Evolutionary conservation across 129 eudicot genomes (phyloP).

Genomic region (Flaveria robusta): DNA sequence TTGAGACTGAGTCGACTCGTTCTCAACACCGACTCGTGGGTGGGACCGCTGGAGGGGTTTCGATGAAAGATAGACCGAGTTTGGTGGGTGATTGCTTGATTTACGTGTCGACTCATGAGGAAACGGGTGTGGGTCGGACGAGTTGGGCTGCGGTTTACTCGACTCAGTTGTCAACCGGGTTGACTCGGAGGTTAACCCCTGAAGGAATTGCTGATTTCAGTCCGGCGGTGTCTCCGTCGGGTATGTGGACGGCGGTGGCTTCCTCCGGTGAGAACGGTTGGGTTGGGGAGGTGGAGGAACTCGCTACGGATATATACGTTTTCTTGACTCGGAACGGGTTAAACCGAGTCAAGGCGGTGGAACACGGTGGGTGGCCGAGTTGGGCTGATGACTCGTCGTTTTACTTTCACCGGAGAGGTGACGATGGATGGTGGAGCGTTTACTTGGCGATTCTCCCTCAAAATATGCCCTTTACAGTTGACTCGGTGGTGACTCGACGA

Average conservation of each 20-base stretch:
- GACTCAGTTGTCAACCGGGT: constrained; percentile 58
- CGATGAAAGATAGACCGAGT: constrained; percentile 85
- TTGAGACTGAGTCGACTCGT: constrained; percentile 43
- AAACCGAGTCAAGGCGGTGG: constrained; percentile 70
- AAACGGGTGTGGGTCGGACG: constrained; percentile 64
- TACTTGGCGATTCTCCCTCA: constrained; percentile 47
- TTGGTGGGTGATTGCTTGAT: constrained; percentile 65
- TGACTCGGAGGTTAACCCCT: constrained; percentile 78
- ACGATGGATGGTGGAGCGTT: constrained; percentile 93
- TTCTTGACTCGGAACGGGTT: constrained; percentile 78
- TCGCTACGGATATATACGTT: constrained; percentile 70
- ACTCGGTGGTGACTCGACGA: constrained; percentile 66
- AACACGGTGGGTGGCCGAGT: constrained; percentile 99
- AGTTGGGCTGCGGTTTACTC: constrained; percentile 96
- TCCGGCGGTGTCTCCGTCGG: constrained; percentile 91
- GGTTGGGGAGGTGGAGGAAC: constrained; percentile 83
- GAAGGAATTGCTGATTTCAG: constrained; percentile 77
- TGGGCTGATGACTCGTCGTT: constrained; percentile 73
- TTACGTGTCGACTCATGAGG: constrained; percentile 79
- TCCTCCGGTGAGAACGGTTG: constrained; percentile 69
- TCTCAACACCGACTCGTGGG: constrained; percentile 49
- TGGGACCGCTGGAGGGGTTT: constrained; percentile 31
- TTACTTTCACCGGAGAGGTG: constrained; percentile 71
- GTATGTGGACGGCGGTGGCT: constrained; percentile 82
- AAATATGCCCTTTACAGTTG: constrained; percentile 26